These are phyloP conservation scores for Trichoderma arundinaceum DNA, from an alignment of 2,329 filamentous ascomycete genomes.

Conservation along the genomic window DNA sequence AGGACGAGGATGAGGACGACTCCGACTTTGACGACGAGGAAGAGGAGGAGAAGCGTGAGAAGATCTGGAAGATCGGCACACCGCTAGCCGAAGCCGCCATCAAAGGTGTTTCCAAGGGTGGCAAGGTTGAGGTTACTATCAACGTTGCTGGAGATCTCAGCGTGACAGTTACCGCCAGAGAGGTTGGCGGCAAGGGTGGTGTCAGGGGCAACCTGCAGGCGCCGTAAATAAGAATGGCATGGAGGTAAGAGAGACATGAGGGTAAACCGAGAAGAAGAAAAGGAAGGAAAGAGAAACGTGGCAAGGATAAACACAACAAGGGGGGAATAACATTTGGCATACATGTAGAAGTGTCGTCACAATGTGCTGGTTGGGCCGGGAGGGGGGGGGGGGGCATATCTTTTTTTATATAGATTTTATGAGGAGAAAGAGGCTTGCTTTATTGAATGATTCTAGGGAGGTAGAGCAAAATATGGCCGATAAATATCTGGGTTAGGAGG, in stretches of 20 bases:
- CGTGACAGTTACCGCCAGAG: slow-evolving; percentile 80
- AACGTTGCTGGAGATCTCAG: slow-evolving; percentile 82
- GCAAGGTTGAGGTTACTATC: slow-evolving; percentile 92
- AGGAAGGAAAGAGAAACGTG: too few species aligned
- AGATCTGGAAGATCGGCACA: slow-evolving; percentile 87
- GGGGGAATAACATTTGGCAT: neutral
- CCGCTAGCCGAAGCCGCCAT: slow-evolving; percentile 85
- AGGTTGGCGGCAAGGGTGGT: slow-evolving; percentile 86
- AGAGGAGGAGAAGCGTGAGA: slow-evolving; percentile 84
- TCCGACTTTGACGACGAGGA: slow-evolving; percentile 71
- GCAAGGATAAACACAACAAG: neutral
- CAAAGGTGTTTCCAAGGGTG: slow-evolving; percentile 81
- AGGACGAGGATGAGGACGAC: slow-evolving; percentile 68
- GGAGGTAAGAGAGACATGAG: neutral
- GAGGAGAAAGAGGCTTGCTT: slow-evolving; percentile 8
- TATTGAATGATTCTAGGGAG: slow-evolving; percentile 7
- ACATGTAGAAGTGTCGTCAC: slow-evolving; percentile 15
- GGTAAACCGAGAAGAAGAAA: neutral
- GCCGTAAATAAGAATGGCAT: slow-evolving; percentile 31
- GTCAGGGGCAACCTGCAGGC: slow-evolving; percentile 65
- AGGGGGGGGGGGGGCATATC: neutral
- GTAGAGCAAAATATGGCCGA: slow-evolving; percentile 2
- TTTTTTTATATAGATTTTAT: slow-evolving; percentile 28
- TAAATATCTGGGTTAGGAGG: slow-evolving; percentile 9
- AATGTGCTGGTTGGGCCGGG: neutral